phyloP scores from a whole-genome alignment of 108 stramenopile species.

The Cyclostephanos invisitatus region DNA sequence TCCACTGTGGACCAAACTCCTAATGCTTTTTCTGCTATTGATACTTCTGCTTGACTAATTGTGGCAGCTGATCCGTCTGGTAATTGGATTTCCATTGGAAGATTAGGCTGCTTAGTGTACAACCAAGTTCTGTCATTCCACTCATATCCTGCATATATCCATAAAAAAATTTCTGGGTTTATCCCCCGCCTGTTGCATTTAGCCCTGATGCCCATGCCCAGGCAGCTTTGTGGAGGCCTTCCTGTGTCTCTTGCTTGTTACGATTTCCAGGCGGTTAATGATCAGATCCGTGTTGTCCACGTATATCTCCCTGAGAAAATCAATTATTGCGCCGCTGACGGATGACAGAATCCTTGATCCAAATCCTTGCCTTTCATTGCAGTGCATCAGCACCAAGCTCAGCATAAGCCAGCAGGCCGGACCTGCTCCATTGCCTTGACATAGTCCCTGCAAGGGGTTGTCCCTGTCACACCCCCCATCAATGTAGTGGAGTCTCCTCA shows the following conservation, averaged over 20 bases:
- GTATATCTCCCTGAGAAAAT: not conserved
- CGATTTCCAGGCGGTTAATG: not conserved
- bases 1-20: not conserved
- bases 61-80: not conserved
- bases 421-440: not conserved
- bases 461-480: constrained; percentile 1
- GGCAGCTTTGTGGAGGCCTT: not conserved
- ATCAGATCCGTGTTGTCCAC: not conserved
- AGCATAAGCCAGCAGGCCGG: too few relatives aligned
- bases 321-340: not conserved
- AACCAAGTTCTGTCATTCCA: not conserved
- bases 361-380: not conserved
- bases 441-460: not conserved
- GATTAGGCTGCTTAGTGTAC: not conserved
- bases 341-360: not conserved
- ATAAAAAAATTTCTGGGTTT: not conserved
- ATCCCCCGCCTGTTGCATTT: not conserved
- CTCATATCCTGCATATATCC: not conserved
- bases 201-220: not conserved
- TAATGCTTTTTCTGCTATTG: not conserved
- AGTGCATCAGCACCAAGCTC: not conserved
- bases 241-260: not conserved
- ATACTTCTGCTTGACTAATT: not conserved
- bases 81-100: not conserved
- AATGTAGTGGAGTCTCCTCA: constrained; percentile 2